Base-by-base conservation (phyloP, 768 basidiomycete genomes). In the Tephrocybe rancida region DNA sequence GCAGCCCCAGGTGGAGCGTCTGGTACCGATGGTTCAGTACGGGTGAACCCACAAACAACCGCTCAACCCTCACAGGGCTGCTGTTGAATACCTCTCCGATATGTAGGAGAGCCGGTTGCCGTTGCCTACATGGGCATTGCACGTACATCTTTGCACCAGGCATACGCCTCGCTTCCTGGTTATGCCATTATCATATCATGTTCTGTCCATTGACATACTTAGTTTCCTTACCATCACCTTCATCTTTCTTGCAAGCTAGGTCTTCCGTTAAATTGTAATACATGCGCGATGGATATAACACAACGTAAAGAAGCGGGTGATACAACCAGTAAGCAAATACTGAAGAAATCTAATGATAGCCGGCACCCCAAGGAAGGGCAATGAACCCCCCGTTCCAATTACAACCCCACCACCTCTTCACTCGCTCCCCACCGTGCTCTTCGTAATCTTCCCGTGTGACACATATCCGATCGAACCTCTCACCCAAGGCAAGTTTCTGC, bases 341-440 rank as follows among this genome's bases (percentile, higher is more conserved):
- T n/a, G 29, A 14, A 27, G 19, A 19, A 26, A 10, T 2, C 37
- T 34, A 50, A 6, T 63, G 44, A 65, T 27, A 52, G 34, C 35
- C 13, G 6, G 6, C 13, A 32, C 30, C n/a, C n/a, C n/a, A n/a
- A n/a, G n/a, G n/a, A n/a, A n/a, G n/a, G n/a, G n/a, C n/a, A n/a
- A 64, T 56, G 21, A 61, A 62, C 8, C 64, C 68, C 19, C 68
- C 71, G 63, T 91, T 90, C 87, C 88, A 91, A 66, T 98, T 98
- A 6, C 95, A 87, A 66, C 93, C 93, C 83, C 88, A 92, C 89
- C 97, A 97, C 65, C 80, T 80, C 68, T 87, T 91, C 54, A 95
- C 76, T 55, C 92, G 80, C 69, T 97, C 95, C 1, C 84, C 85
- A 0, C 97, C 96, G 71, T 85, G 82, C 67, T 99, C 97, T 7